Percentiles rank a stretch among this genome's conserved stretches.
Evolutionary conservation across 768 basidiomycete genomes (phyloP).

Genomic region (Brasilioporus rufonigricans): DNA sequence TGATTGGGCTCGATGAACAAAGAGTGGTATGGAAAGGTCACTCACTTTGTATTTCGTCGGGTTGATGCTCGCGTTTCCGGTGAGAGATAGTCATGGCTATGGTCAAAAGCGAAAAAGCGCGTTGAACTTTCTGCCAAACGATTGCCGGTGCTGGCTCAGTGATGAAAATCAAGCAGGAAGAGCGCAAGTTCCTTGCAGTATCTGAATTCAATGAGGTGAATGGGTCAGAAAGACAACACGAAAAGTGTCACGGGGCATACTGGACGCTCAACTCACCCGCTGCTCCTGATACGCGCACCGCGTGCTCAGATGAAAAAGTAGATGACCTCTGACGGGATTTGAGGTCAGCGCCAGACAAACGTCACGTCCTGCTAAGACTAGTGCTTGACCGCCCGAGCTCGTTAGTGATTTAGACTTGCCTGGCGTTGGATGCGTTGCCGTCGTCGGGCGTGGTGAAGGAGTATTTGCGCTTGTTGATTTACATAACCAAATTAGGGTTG

Average conservation of each 20-base stretch:
- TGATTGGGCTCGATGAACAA: not conserved
- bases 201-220: not conserved
- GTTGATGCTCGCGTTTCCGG: conserved; percentile 60
- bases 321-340: not conserved
- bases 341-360: not conserved
- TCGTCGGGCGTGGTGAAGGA: conserved; percentile 6
- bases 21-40: conserved; percentile 4
- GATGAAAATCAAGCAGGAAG: not conserved
- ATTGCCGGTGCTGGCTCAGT: not conserved
- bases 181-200: not conserved
- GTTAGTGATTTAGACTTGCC: not conserved
- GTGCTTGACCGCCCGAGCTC: not conserved
- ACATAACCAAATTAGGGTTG: not conserved
- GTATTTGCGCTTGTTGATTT: conserved; percentile 14
- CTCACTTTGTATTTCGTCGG: conserved; percentile 66
- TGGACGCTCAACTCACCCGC: not conserved
- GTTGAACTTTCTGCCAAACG: not conserved
- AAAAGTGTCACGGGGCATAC: conserved; percentile 1
- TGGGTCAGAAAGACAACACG: not conserved
- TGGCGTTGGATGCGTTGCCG: conserved; percentile 1
- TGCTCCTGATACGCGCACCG: not conserved
- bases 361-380: not conserved
- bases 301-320: not conserved
- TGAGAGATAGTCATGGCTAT: conserved; percentile 60
- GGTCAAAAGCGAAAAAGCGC: not conserved